These are phyloP conservation scores for Trichoderma afroharzianum DNA, from an alignment of 2,329 filamentous ascomycete species.

Conservation along the genomic window DNA sequence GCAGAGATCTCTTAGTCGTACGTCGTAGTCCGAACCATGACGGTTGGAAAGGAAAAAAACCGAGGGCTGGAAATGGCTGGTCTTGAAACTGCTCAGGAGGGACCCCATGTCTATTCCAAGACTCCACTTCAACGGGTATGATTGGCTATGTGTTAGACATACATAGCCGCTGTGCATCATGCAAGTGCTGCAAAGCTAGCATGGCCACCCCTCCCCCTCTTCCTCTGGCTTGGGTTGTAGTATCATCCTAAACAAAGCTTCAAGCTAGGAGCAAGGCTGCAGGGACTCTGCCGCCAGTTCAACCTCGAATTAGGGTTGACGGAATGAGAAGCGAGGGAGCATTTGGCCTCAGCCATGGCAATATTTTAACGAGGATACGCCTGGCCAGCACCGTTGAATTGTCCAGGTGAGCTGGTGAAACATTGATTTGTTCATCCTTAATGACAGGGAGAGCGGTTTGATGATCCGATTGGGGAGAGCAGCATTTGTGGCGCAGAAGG, in stretches of 20 bases:
- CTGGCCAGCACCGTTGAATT: background rate
- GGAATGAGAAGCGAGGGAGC: background rate
- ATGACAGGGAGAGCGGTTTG: background rate
- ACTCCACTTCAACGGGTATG: constrained; percentile 14
- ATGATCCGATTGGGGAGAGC: constrained; percentile 8
- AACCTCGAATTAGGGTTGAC: background rate
- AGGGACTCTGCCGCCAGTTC: constrained; percentile 17
- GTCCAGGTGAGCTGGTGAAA: background rate
- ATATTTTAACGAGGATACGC: background rate
- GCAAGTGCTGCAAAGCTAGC: constrained; percentile 37
- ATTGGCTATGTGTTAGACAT: constrained; percentile 37
- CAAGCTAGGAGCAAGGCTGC: constrained; percentile 17
- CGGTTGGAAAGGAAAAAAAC: background rate
- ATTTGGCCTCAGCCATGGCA: background rate
- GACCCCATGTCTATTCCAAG: constrained; percentile 26
- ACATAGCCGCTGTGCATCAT: constrained; percentile 43
- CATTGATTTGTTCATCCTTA: constrained; percentile 1
- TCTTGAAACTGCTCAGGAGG: constrained; percentile 31
- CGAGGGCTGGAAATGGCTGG: constrained; percentile 15
- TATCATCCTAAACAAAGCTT: constrained; percentile 17
- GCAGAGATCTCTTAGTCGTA: background rate
- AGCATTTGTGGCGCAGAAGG: constrained; percentile 11
- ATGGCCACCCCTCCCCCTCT: constrained; percentile 17
- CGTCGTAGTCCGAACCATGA: background rate
- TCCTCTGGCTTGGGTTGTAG: constrained; percentile 13